Base-by-base conservation (phyloP, 306 rosid species). In the Gastrolobium villosum region DNA sequence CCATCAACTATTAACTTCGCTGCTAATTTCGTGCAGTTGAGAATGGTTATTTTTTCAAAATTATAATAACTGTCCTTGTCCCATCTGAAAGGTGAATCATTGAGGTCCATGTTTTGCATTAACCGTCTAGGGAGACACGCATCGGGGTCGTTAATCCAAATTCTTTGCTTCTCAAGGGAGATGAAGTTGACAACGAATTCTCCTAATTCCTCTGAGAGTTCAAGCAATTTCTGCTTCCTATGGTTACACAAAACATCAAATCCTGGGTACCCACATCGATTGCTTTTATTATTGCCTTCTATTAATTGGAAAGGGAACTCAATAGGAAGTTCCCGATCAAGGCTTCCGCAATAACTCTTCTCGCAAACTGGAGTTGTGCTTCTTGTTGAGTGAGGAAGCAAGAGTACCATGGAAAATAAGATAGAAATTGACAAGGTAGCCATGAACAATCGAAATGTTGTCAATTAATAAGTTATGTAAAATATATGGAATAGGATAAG, bases 221-320 rank as follows among this genome's bases (percentile, higher is more conserved):
- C 53, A 2, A 81, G 55, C 49, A 73, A 7, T 4, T 81, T 37
- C 10, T 61, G 70, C 0, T 52, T 72, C 3, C 1, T 30, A 2
- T 66, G 0, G 52, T 61, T 63, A 10, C 88, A 85, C 0, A 2
- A 31, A 71, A 80, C 43, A 9, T 77, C 74, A 50, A 84, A 84
- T 0, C 76, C 74, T 1, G 71, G 55, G 64, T 61, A 72, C 15
- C 80, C 74, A 2, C 86, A 82, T 7, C 70, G 10, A 6, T 0
- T 0, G 3, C 0, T 1, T 14, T 5, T 11, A 4, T 72, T 62
- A n/a, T 73, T 32, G 1, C 2, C 4, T 2, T 13, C 10, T 43
- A 10, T 69, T 20, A 86, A 40, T 11, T 71, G 37, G 65, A 82
- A 86, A n/a, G 92, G 92, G 69, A 77, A 84, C 9, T 39, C 50